Base-by-base conservation (phyloP, 331 rosid genomes). In the Cydonia oblonga region DNA sequence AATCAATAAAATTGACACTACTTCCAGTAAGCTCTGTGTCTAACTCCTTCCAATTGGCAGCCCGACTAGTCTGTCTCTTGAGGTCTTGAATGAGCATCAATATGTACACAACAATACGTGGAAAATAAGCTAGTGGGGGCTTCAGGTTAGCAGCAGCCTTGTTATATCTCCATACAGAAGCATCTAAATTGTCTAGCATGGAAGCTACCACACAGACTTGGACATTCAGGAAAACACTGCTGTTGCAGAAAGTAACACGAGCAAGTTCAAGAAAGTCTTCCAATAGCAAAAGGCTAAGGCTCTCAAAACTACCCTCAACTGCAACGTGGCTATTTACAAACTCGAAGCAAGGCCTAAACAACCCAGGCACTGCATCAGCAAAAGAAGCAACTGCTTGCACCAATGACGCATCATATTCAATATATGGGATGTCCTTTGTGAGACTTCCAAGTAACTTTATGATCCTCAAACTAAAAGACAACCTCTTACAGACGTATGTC, bases 201-300 rank as follows among this genome's bases (percentile, higher is more conserved):
- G 93, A 85, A 79, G 93, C 93, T 78, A 95, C 76, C 30, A 86
- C 78, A 80, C 96, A 89, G 64, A 96, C 86, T 81, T 88, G 96
- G 71, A 90, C 78, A 83, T 91, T 95, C 86, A 84, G 83, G 76
- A 86, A 69, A 75, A 91, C 83, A 78, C 66, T 68, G 83, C 93
- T 86, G 82, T 84, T 87, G 73, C 86, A 85, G 58, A 91, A 91
- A 66, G 82, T 81, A 80, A 85, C 86, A 74, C 84, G 89, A 64
- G 89, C 85, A 74, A 76, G 82, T 32, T 80, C 92, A 87, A 91
- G 87, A 85, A 88, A 91, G 75, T 95, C 99, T 79, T 95, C 99
- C 61, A 87, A 25, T 32, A 95, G 70, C 79, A 81, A 81, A 74
- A 90, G 81, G 72, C 81, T 72, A 52, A 84, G 81, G 87, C 84